Conservation (phyloP, 2,329 filamentous ascomycete species). For the Camptophora hylomeconis region DNA sequence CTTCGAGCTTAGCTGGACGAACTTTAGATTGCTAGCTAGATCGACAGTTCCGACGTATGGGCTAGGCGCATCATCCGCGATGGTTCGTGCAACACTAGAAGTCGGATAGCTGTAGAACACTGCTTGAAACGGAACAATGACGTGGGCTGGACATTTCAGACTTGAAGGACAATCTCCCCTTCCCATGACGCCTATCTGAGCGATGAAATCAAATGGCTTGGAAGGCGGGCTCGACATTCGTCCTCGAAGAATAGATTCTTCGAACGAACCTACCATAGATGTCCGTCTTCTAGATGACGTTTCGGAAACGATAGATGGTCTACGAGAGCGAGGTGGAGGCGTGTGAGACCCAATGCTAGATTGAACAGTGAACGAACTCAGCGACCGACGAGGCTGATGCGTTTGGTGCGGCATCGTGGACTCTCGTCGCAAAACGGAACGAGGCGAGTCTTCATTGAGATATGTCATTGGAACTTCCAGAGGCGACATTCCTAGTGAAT, state of each 20-base stretch:
- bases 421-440: conserved; percentile 42
- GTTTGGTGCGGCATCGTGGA: conserved; percentile 56
- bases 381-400: conserved; percentile 63
- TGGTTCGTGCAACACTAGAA: conserved; percentile 49
- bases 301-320: conserved; percentile 64
- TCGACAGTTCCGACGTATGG: conserved; percentile 93
- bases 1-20: conserved; percentile 14
- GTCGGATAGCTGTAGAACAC: conserved; percentile 89
- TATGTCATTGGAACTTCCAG: conserved; percentile 21
- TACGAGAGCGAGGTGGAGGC: conserved; percentile 38
- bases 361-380: conserved; percentile 47
- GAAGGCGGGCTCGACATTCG: conserved; percentile 96
- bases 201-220: conserved; percentile 80
- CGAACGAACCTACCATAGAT: conserved; percentile 94
- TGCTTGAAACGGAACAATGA: conserved; percentile 79
- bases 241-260: conserved; percentile 88
- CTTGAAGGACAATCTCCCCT: conserved; percentile 77
- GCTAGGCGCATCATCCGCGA: conserved; percentile 72
- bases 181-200: conserved; percentile 87
- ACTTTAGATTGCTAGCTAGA: conserved; percentile 63
- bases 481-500: conserved; percentile 33
- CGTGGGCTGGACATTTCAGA: conserved; percentile 75
- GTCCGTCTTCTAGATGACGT: conserved; percentile 70
- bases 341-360: conserved; percentile 37
- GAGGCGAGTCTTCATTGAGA: conserved; percentile 27